Conservation (phyloP, 1,139 yeast genomes). For the Citeromyces hawaiiensis region DNA sequence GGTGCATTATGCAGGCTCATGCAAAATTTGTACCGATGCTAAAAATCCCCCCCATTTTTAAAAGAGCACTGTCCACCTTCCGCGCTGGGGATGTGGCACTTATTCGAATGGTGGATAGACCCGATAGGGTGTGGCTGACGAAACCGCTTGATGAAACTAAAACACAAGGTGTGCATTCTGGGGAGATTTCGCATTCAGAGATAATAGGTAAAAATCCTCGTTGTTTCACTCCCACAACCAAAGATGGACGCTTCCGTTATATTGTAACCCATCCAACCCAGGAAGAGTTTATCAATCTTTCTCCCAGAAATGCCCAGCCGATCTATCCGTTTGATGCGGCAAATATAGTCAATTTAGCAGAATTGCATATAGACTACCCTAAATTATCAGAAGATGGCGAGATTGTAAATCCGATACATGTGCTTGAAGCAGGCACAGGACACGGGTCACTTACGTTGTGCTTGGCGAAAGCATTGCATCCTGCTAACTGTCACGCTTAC, state of each 20-base stretch:
- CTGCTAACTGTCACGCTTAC: slow-evolving; percentile 22
- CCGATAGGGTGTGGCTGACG: slow-evolving; percentile 16
- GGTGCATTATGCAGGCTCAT: slow-evolving; percentile 4
- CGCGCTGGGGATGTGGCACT: slow-evolving; percentile 16
- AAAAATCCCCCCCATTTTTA: too few species aligned
- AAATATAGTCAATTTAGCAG: slow-evolving; percentile 28
- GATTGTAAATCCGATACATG: slow-evolving; percentile 18
- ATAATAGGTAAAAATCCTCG: slow-evolving; percentile 18
- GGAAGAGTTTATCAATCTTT: slow-evolving; percentile 26
- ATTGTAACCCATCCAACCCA: slow-evolving; percentile 23
- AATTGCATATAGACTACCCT: slow-evolving; percentile 27
- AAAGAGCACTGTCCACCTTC: slow-evolving; percentile 5
- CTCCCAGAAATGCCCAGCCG: slow-evolving; percentile 30
- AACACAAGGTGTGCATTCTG: slow-evolving; percentile 13
- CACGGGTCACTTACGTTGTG: slow-evolving; percentile 34
- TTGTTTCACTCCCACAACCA: slow-evolving; percentile 8
- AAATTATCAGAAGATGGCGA: slow-evolving; percentile 8
- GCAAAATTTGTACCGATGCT: slow-evolving; percentile 4
- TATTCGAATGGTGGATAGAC: slow-evolving; percentile 13
- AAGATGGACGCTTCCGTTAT: slow-evolving; percentile 14
- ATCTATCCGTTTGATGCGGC: slow-evolving; percentile 33
- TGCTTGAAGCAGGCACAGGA: slow-evolving; percentile 37
- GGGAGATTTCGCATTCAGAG: slow-evolving; percentile 19
- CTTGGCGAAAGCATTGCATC: slow-evolving; percentile 25
- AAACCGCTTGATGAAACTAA: slow-evolving; percentile 14